Percentiles rank a stretch among this genome's conserved stretches.
Evolutionary conservation across 2,329 filamentous ascomycete genomes (phyloP).

Genomic region (Parafenestella ontariensis): DNA sequence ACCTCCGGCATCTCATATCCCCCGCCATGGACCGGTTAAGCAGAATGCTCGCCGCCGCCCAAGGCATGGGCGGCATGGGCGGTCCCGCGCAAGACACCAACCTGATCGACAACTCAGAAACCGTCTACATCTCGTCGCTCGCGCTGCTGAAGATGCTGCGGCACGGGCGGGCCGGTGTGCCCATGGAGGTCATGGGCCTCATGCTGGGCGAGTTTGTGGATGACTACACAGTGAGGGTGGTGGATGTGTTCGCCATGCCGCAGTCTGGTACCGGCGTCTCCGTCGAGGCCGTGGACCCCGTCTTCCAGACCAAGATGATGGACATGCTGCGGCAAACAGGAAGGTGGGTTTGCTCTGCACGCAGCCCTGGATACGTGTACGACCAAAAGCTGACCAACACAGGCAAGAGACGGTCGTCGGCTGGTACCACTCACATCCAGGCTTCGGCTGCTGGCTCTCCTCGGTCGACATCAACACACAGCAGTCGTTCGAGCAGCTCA

Average conservation of each 20-base stretch:
- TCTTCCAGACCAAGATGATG: slow-evolving; percentile 99
- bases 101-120: slow-evolving; percentile 98
- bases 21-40: slow-evolving; percentile 85
- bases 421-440: slow-evolving; percentile 99
- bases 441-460: slow-evolving; percentile 98
- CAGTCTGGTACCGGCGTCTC: slow-evolving; percentile 98
- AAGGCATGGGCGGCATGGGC: slow-evolving; percentile 71
- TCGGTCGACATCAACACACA: slow-evolving; percentile 99
- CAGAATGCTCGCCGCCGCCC: slow-evolving; percentile 80
- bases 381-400: slow-evolving; percentile 23
- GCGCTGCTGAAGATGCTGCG: slow-evolving; percentile 98
- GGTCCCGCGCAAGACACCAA: slow-evolving; percentile 72
- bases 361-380: background rate
- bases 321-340: slow-evolving; percentile 98
- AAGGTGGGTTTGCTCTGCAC: slow-evolving; percentile 62
- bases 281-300: slow-evolving; percentile 96
- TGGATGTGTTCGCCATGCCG: slow-evolving; percentile 99
- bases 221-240: slow-evolving; percentile 97
- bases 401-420: slow-evolving; percentile 97
- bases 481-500: slow-evolving; percentile 99
- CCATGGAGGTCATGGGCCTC: slow-evolving; percentile 99
- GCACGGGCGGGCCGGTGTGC: slow-evolving; percentile 95
- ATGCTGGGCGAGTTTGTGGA: slow-evolving; percentile 99
- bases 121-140: slow-evolving; percentile 97
- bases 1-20: background rate